Evolutionary conservation across 805 yeast genomes (phyloP), one percentile per base, ranked within the genome.

Genomic region (Debaryomyces castellii): DNA sequence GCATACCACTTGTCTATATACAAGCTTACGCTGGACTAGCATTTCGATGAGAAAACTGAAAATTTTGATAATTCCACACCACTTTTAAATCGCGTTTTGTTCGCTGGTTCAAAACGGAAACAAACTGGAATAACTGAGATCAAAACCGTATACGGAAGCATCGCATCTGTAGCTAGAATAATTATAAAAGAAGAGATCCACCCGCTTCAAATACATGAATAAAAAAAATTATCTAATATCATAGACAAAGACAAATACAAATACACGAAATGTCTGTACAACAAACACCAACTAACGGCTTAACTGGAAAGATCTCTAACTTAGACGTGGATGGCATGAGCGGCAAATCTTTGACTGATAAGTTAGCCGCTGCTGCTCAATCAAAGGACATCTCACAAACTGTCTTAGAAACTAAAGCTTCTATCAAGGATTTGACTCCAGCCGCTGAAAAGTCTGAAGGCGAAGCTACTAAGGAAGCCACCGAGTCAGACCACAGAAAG

Each of bases 261-360:
- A 40, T 11, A 25, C 34, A 35, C 21, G 43, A 36, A 48, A 76
- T 77, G 80, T 73, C 84, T 37, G 62, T 69, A 41, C 77, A 82
- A 68, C 82, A 83, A 76, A 87, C 96, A 16, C 77, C 77, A 45
- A 72, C 77, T 48, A 64, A 63, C 58, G 77, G 76, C 34, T 70
- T 72, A 59, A 71, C 77, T 39, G 75, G 74, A 27, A 64, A 71
- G 55, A 71, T 72, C 51, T 70, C 73, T 34, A 43, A 57, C 46
- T 70, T 72, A 47, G 76, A 69, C 47, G 60, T 72, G 63, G 43
- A 66, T 35, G 51, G 46, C 46, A 45, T 54, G 48, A 52, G 54
- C 33, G 75, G 76, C 25, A 51, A 60, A 30, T 64, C 76, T 10
- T 57, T 72, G 50, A 69, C 76, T 36, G 76, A 70, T 46, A 64